These are phyloP conservation scores for Sporodiniella umbellata DNA, from an alignment of 371 early-diverging fungal species.

Conservation along the genomic window DNA sequence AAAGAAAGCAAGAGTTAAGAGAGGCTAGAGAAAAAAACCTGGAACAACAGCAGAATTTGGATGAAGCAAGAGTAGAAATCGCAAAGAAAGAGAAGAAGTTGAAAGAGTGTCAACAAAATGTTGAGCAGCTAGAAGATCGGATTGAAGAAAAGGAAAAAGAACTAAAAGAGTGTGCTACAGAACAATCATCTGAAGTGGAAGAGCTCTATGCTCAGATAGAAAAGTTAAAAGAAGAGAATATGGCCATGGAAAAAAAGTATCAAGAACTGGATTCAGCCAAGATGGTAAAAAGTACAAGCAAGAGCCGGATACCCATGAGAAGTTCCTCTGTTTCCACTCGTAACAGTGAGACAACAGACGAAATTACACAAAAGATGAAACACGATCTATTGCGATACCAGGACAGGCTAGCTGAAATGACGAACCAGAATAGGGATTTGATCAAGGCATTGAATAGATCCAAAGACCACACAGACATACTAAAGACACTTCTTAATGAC, in stretches of 20 bases:
- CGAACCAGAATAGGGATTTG: conserved; percentile 10
- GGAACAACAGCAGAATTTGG: background rate
- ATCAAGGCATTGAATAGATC: conserved; percentile 8
- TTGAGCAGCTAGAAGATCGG: background rate
- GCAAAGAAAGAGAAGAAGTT: background rate
- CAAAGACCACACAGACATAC: conserved; percentile 5
- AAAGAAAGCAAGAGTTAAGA: background rate
- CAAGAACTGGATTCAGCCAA: background rate
- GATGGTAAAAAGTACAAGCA: background rate
- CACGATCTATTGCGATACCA: conserved; percentile 6
- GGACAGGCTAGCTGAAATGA: conserved; percentile 8
- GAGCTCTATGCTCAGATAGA: background rate
- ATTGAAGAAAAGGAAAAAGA: conserved; percentile 6
- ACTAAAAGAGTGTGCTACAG: background rate
- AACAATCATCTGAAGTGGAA: background rate
- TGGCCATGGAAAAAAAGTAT: background rate
- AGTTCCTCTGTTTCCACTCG: background rate
- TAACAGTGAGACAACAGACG: background rate
- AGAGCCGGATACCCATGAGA: background rate
- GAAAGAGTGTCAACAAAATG: background rate
- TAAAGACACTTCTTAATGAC: conserved; percentile 2
- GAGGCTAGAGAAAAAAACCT: background rate
- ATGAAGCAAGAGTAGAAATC: background rate
- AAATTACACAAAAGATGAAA: conserved; percentile 1
- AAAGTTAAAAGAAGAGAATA: conserved; percentile 4